phyloP scores from a whole-genome alignment of 345 rosid species.

The Turnera subulata region DNA sequence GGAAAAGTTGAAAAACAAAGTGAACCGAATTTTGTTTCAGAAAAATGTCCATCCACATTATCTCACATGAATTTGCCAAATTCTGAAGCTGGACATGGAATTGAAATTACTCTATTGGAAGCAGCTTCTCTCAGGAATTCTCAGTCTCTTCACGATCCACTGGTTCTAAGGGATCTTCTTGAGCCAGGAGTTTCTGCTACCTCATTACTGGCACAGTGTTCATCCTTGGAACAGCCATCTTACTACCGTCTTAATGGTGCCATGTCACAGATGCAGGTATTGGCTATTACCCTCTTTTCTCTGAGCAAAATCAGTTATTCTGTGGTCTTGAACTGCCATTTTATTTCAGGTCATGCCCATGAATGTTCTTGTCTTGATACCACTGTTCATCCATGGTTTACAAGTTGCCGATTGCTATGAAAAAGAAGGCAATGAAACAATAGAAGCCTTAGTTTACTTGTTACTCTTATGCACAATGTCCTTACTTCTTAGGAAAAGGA shows the following conservation, averaged over 20 bases:
- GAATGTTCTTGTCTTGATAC: too few species aligned
- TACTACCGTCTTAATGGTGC: conserved; percentile 50
- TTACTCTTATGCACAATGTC: background rate
- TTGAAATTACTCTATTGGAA: conserved; percentile 65
- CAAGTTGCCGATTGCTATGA: background rate
- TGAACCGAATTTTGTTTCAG: conserved; percentile 35
- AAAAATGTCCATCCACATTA: conserved; percentile 35
- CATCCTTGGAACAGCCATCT: conserved; percentile 56
- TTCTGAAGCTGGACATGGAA: conserved; percentile 48
- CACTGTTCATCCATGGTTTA: too few species aligned
- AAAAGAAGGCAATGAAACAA: background rate
- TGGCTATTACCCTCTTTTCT: conserved; percentile 3
- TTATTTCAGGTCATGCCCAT: background rate
- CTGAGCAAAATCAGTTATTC: background rate
- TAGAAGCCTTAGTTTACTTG: background rate
- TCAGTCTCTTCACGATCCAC: conserved; percentile 55
- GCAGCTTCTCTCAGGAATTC: conserved; percentile 56
- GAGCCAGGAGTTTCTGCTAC: conserved; percentile 64
- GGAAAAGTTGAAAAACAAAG: conserved; percentile 34
- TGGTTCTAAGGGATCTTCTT: conserved; percentile 76
- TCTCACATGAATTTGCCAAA: conserved; percentile 42
- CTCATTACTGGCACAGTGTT: conserved; percentile 61
- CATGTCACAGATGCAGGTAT: conserved; percentile 62
- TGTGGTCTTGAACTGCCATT: background rate
- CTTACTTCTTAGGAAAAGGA: background rate